Evolutionary conservation across 441 rosid species (phyloP), one percentile per base, ranked within the genome.

Genomic region (Omphalea diandra): DNA sequence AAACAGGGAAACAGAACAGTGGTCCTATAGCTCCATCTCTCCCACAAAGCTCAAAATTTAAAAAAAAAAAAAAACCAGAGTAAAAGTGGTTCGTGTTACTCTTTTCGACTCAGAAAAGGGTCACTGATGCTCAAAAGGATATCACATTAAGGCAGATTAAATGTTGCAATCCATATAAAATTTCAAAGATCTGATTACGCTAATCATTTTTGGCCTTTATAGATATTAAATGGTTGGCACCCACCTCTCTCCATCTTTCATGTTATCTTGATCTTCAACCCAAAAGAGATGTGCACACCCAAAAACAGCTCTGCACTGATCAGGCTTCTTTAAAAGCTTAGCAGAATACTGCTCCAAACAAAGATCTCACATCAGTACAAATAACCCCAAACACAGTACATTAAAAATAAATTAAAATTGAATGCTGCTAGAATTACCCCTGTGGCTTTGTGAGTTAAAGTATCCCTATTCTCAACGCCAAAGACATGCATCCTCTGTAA

Each of bases 391-490:
- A 7, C 43, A 3, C 18, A 20, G 53, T 18, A 40, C 44, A 43
- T 59, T 15, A 29, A 59, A 27, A 46, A 31, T 18, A 18, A 65
- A 58, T 61, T 35, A 40, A 62, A 54, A 47, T 20, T 56, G 64
- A 63, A 10, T 65, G 69, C 54, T 55, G 67, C 20, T 58, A 56
- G 36, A 22, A 73, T 78, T 95, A 96, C 99, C 97, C 99, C 99
- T 0, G 88, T 91, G 50, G 99, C 97, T 81, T 96, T 96, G 72
- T 93, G 98, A 9, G 98, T 91, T 76, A 96, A 82, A 29, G 99
- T 96, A 85, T 96, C 99, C 79, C 98, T 90, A 73, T 96, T 96
- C 79, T 96, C 99, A 68, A 91, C 93, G 62, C 99, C 98, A 76
- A 95, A 95, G 31, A 95, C 94, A 78, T 88, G 94, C 97, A 93